Percentiles rank a stretch among this genome's conserved stretches.
Evolutionary conservation across 306 rosid species (phyloP).

Genomic region (Vicia sativa): DNA sequence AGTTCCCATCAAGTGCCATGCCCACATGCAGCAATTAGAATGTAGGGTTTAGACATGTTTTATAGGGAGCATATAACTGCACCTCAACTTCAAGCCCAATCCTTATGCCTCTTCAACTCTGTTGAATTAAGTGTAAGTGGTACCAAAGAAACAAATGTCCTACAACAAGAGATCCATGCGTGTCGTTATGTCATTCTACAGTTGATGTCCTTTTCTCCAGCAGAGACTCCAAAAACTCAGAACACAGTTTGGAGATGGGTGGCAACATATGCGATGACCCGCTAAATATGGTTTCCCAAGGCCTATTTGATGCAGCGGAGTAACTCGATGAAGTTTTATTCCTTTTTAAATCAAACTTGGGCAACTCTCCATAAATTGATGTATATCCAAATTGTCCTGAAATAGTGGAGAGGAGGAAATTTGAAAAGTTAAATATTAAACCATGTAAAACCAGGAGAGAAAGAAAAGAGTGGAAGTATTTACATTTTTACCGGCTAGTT

Average conservation of each 20-base stretch:
- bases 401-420: neutral
- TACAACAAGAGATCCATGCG: neutral
- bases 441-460: neutral
- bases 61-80: no score
- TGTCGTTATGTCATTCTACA: slow-evolving; percentile 50
- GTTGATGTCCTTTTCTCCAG: slow-evolving; percentile 59
- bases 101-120: slow-evolving; percentile 25
- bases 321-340: slow-evolving; percentile 41
- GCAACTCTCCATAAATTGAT: slow-evolving; percentile 77
- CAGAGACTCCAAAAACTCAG: slow-evolving; percentile 73
- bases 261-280: slow-evolving; percentile 81
- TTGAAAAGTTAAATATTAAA: slow-evolving; percentile 13
- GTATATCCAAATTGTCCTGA: slow-evolving; percentile 76
- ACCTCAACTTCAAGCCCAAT: slow-evolving; percentile 25
- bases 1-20: slow-evolving; percentile 30
- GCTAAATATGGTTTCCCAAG: slow-evolving; percentile 86
- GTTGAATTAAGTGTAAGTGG: slow-evolving; percentile 10
- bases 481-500: neutral
- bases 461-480: neutral
- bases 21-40: slow-evolving; percentile 2
- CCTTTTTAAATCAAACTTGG: slow-evolving; percentile 56
- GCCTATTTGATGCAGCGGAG: slow-evolving; percentile 68
- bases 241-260: slow-evolving; percentile 82
- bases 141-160: slow-evolving; percentile 29
- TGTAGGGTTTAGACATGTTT: slow-evolving; percentile 5